These are phyloP conservation scores for Colletotrichum lini DNA, from an alignment of 2,329 filamentous ascomycete genomes.

Conservation along the genomic window DNA sequence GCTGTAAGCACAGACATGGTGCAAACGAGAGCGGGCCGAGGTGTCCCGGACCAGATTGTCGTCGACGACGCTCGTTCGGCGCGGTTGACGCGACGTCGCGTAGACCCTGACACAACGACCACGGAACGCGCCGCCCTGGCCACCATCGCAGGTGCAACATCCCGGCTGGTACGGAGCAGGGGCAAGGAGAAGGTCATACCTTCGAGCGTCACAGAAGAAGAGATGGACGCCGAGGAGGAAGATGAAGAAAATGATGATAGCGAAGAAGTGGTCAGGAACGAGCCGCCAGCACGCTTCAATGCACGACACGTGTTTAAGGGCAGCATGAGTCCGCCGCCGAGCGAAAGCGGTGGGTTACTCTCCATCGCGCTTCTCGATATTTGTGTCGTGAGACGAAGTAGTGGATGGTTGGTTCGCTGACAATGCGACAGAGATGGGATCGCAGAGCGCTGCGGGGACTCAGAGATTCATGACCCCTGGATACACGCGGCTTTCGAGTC, in stretches of 20 bases:
- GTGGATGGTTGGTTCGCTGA: neutral
- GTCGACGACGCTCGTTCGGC: constrained; percentile 9
- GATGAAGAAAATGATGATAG: constrained; percentile 5
- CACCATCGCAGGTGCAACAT: neutral
- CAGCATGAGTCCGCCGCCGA: constrained; percentile 36
- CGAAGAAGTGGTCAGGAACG: neutral
- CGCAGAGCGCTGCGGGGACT: constrained; percentile 16
- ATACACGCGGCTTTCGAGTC: constrained; percentile 32
- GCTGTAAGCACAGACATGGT: constrained; percentile 20
- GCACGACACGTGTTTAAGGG: constrained; percentile 17
- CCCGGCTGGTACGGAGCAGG: constrained; percentile 6
- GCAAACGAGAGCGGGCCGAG: constrained; percentile 30
- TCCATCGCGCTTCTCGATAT: neutral
- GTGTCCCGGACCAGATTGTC: neutral
- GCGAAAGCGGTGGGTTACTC: constrained; percentile 30
- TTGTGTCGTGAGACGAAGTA: neutral
- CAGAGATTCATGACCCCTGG: constrained; percentile 1
- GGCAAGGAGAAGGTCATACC: constrained; percentile 6
- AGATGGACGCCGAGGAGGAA: neutral
- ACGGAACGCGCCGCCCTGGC: constrained; percentile 7
- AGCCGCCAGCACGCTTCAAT: constrained; percentile 19
- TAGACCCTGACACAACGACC: neutral
- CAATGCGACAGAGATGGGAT: constrained; percentile 24
- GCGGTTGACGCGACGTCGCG: constrained; percentile 26
- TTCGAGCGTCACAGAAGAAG: constrained; percentile 12